phyloP scores from a whole-genome alignment of 352 stramenopile genomes.

The Pythium aristosporum region DNA sequence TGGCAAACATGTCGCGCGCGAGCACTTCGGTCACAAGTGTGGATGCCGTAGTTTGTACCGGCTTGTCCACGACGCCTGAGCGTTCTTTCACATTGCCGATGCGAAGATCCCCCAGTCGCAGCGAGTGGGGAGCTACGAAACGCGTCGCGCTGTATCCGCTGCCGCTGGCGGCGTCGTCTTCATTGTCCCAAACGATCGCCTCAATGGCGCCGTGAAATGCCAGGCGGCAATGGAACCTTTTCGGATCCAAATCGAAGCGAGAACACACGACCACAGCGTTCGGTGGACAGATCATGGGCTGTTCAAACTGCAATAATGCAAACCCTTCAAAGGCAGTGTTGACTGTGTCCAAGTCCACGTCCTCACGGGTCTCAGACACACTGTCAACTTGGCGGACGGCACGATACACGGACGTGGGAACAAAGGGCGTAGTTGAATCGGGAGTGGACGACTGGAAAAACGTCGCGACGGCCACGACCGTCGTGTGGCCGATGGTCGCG shows the following conservation, averaged over 20 bases:
- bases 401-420: slow-evolving; percentile 41
- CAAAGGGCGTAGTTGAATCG: slow-evolving; percentile 27
- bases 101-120: slow-evolving; percentile 35
- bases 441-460: slow-evolving; percentile 47
- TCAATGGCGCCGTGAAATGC: slow-evolving; percentile 66
- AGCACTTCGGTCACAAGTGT: slow-evolving; percentile 34
- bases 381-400: slow-evolving; percentile 39
- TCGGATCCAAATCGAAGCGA: slow-evolving; percentile 67
- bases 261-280: slow-evolving; percentile 66
- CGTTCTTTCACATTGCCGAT: slow-evolving; percentile 70
- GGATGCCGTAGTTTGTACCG: slow-evolving; percentile 12
- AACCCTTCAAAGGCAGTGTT: slow-evolving; percentile 28
- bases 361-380: slow-evolving; percentile 5
- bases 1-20: slow-evolving; percentile 75
- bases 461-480: slow-evolving; percentile 59
- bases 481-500: slow-evolving; percentile 73
- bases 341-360: neutral
- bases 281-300: slow-evolving; percentile 53
- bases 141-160: neutral
- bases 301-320: slow-evolving; percentile 71
- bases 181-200: slow-evolving; percentile 32
- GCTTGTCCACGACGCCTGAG: slow-evolving; percentile 60
- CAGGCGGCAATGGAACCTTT: slow-evolving; percentile 60
- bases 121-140: neutral
- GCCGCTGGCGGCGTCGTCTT: neutral